These are phyloP conservation scores for Erodium moschatum DNA, from an alignment of 441 rosid species.

Conservation along the genomic window DNA sequence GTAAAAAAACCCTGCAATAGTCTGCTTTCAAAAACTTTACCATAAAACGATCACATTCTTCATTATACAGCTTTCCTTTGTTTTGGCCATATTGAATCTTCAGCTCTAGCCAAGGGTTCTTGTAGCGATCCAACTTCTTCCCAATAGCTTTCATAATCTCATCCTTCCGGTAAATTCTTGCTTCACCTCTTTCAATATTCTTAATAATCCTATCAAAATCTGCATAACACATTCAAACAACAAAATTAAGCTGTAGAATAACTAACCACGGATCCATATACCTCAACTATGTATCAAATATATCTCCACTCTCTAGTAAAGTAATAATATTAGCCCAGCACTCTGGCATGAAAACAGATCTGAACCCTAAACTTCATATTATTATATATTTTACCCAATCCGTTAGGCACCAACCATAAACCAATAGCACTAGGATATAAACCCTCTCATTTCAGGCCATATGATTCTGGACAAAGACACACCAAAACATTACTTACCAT, in stretches of 20 bases:
- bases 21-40: slow-evolving; percentile 23
- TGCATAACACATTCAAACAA: slow-evolving; percentile 18
- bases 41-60: slow-evolving; percentile 99
- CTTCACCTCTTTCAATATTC: slow-evolving; percentile 97
- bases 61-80: slow-evolving; percentile 93
- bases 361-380: too few species aligned
- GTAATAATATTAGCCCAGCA: too few species aligned
- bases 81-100: slow-evolving; percentile 98
- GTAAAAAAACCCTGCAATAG: background rate
- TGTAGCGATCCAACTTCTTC: slow-evolving; percentile 94
- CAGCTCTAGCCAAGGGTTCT: slow-evolving; percentile 94
- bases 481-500: slow-evolving; percentile 35
- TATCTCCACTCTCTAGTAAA: too few species aligned
- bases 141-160: slow-evolving; percentile 99
- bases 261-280: background rate
- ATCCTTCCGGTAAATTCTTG: slow-evolving; percentile 86
- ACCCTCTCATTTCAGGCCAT: background rate
- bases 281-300: too few species aligned
- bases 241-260: background rate
- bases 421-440: background rate
- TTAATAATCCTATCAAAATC: slow-evolving; percentile 95
- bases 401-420: background rate
- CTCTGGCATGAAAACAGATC: too few species aligned
- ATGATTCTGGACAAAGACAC: background rate
- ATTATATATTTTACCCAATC: background rate